A percentile compares a stretch with the other conserved stretches of the same genome.
phyloP scores from a whole-genome alignment of 192 early-diverging fungal genomes.

The Entrophospora sp. region DNA sequence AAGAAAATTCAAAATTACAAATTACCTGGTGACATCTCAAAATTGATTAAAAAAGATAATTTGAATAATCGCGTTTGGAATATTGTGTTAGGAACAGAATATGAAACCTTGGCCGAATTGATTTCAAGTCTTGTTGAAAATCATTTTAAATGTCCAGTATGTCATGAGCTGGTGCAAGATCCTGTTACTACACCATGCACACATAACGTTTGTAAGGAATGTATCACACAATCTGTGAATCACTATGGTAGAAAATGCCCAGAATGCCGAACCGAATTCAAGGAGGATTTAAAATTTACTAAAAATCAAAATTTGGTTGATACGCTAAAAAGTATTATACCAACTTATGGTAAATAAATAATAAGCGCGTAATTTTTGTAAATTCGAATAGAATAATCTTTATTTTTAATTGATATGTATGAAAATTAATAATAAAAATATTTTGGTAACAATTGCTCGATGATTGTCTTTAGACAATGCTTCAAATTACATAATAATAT shows the following conservation, averaged over 20 bases:
- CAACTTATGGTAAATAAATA: no score
- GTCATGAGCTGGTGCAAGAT: constrained; percentile 19
- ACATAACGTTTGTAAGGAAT: constrained; percentile 27
- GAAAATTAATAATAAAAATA: no score
- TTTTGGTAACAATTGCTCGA: no score
- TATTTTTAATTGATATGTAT: no score
- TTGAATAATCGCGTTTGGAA: constrained; percentile 26
- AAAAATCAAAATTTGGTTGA: no score
- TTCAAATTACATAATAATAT: no score
- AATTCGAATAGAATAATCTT: no score
- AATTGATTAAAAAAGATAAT: constrained; percentile 19
- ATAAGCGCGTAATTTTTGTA: no score
- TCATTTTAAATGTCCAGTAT: constrained; percentile 28
- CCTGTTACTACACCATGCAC: constrained; percentile 29
- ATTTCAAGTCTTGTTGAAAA: constrained; percentile 20
- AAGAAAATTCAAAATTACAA: constrained; percentile 17
- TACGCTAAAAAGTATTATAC: no score
- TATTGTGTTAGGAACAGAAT: constrained; percentile 9
- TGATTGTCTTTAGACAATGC: no score
- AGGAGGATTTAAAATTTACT: no score
- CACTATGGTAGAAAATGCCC: constrained; percentile 18
- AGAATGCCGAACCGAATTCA: constrained; percentile 25
- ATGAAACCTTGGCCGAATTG: constrained; percentile 29
- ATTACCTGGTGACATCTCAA: constrained; percentile 11
- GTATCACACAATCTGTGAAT: constrained; percentile 15